A percentile compares a stretch with the other conserved stretches of the same genome.
phyloP scores from a whole-genome alignment of 306 rosid genomes.

The Boehmeria nivea region DNA sequence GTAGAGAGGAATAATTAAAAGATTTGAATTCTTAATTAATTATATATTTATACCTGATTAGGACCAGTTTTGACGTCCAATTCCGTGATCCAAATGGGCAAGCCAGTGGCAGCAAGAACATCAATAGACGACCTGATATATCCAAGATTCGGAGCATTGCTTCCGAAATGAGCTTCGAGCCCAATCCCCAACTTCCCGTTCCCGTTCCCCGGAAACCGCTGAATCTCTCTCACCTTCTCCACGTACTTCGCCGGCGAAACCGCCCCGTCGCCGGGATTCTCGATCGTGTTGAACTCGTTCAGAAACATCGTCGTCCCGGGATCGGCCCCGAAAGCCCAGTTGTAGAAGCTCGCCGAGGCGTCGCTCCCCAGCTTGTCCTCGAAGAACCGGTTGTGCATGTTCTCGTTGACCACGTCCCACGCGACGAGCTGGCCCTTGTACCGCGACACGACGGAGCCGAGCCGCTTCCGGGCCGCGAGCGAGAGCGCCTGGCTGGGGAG shows the following conservation, averaged over 20 bases:
- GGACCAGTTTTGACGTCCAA: constrained; percentile 44
- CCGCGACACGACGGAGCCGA: constrained; percentile 37
- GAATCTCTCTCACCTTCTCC: constrained; percentile 40
- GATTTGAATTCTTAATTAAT: too few species aligned
- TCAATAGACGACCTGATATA: constrained; percentile 69
- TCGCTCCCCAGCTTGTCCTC: constrained; percentile 35
- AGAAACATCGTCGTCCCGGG: constrained; percentile 37
- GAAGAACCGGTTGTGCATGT: constrained; percentile 50
- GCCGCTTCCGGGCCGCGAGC: constrained; percentile 31
- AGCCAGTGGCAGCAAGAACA: constrained; percentile 47
- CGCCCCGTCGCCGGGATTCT: constrained; percentile 35
- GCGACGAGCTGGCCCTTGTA: constrained; percentile 54
- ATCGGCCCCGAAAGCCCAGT: constrained; percentile 37
- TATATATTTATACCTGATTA: constrained; percentile 36
- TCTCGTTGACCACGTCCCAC: constrained; percentile 85
- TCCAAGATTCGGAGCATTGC: constrained; percentile 35
- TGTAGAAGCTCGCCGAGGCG: constrained; percentile 35
- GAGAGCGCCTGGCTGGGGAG: constrained; percentile 31
- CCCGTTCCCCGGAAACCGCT: constrained; percentile 13
- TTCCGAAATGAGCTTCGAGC: constrained; percentile 57
- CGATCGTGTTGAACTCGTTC: constrained; percentile 70
- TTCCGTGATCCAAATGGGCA: constrained; percentile 76
- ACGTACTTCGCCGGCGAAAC: constrained; percentile 45
- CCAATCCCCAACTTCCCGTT: constrained; percentile 45
- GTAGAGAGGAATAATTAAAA: too few species aligned